Percentiles rank a stretch among this genome's conserved stretches.
Conservation (phyloP, 2,329 filamentous ascomycete species). For the Emmonsia crescens region DNA sequence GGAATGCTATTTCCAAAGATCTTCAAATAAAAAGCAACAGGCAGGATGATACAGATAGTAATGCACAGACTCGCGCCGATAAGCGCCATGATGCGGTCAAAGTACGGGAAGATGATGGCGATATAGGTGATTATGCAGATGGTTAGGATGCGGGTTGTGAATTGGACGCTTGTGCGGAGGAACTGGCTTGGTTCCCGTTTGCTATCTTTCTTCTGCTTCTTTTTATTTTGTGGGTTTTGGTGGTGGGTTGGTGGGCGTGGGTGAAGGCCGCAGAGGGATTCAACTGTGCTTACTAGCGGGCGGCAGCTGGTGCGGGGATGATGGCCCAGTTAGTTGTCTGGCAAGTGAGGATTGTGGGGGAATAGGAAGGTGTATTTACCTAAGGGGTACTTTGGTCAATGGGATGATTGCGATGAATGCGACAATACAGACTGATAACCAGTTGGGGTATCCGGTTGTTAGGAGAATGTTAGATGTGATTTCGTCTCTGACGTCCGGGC, state of each 20-base stretch:
- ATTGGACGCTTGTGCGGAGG: constrained; percentile 29
- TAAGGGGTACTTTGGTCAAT: constrained; percentile 87
- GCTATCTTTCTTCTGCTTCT: constrained; percentile 1
- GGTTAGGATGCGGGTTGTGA: constrained; percentile 53
- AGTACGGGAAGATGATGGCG: constrained; percentile 62
- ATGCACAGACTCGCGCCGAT: constrained; percentile 87
- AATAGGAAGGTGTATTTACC: constrained; percentile 34
- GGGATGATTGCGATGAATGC: constrained; percentile 86
- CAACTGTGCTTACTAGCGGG: constrained; percentile 75
- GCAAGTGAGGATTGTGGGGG: neutral
- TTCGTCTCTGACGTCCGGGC: constrained; percentile 74
- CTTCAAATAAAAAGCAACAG: constrained; percentile 79
- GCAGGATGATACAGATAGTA: constrained; percentile 85
- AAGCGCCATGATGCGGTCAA: constrained; percentile 84
- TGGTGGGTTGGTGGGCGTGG: constrained; percentile 27
- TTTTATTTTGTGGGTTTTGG: constrained; percentile 14
- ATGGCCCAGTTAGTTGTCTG: constrained; percentile 10
- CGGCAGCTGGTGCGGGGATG: constrained; percentile 48
- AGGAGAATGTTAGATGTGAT: constrained; percentile 82
- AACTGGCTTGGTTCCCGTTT: neutral
- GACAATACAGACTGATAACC: constrained; percentile 67
- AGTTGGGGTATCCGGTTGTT: constrained; percentile 60
- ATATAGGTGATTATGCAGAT: constrained; percentile 65
- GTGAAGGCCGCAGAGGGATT: constrained; percentile 68
- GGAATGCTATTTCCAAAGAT: constrained; percentile 68